phyloP scores from a whole-genome alignment of 2,329 filamentous ascomycete species.

The Periconia digitata region DNA sequence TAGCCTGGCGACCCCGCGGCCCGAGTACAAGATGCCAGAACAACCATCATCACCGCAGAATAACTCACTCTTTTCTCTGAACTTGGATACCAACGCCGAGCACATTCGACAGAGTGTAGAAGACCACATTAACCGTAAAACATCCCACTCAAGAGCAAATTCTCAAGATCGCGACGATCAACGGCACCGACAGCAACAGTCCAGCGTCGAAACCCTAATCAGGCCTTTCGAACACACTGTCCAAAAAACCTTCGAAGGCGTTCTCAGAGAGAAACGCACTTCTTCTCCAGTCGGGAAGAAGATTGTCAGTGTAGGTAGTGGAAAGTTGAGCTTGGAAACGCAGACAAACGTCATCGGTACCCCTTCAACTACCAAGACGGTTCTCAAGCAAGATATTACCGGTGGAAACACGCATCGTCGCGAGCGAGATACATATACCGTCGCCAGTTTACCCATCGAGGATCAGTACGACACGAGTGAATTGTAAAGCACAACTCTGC shows the following conservation, averaged over 20 bases:
- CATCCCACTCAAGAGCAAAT: neutral
- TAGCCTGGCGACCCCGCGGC: neutral
- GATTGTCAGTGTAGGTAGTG: conserved; percentile 19
- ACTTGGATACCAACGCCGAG: conserved; percentile 43
- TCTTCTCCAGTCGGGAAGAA: conserved; percentile 12
- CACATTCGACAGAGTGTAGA: conserved; percentile 42
- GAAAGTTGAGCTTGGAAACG: conserved; percentile 25
- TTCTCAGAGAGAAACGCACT: conserved; percentile 22
- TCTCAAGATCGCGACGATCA: conserved; percentile 19
- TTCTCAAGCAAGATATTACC: conserved; percentile 8
- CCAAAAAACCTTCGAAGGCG: conserved; percentile 33
- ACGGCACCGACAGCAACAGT: conserved; percentile 38
- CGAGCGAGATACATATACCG: conserved; percentile 2
- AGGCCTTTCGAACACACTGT: conserved; percentile 42
- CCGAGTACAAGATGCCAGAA: neutral
- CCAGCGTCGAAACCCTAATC: conserved; percentile 37
- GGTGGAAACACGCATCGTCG: conserved; percentile 9
- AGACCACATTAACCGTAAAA: conserved; percentile 12
- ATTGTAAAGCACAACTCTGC: conserved; percentile 22
- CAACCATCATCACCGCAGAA: conserved; percentile 25
- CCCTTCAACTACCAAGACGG: conserved; percentile 10
- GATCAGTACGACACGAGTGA: conserved; percentile 37
- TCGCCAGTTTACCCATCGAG: conserved; percentile 17
- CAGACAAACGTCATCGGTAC: conserved; percentile 11
- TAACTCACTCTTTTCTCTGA: conserved; percentile 44